Base-by-base conservation (phyloP, 192 early-diverging fungal genomes). In the Obelidium mucronatum region DNA sequence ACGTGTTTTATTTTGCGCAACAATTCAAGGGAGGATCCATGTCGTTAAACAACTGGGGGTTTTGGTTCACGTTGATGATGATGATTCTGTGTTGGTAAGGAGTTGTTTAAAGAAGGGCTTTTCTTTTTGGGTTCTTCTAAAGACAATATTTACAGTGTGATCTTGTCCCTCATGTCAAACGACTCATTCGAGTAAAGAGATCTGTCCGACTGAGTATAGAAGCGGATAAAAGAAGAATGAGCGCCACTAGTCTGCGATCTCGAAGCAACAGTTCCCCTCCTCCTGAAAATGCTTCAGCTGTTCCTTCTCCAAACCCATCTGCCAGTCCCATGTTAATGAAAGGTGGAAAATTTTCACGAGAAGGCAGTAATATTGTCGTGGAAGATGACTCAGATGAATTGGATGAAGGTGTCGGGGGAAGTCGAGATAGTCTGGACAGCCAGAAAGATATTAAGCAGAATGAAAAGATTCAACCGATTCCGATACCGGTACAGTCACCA, bases 41-140 rank as follows among this genome's bases (percentile, higher is more conserved):
- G 84, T 94, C 19, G 88, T 94, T 26, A 84, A 91, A 44, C 90
- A 91, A 77, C 71, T 94, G 40, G 85, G 88, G 35, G 87, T 90
- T 11, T 56, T 66, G 48, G 75, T 92, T 19, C 93, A 94, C 79
- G 80, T 94, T 37, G 93, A 94, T 24, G 63, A 37, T 37, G 55
- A 67, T 51, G 81, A 83, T 62, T 30, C 33, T 33, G 79, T 81
- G 34, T 39, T 65, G 34, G 63, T 65, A 39, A 65, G 63, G 11
- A 1, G 17, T 17, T 19, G 19, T 1, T 13, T 60, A 11, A 15
- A 0, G 24, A 15, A 28, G 22, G n/a, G n/a, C n/a, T n/a, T 30
- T 60, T 30, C 22, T 28, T 31, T 1, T 1, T 60, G n/a, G 28
- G 24, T 60, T 0, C 22, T 31, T 31, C 2, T 26, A 13, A 22